A percentile compares a stretch with the other conserved stretches of the same genome.
Evolutionary conservation across 2,329 filamentous ascomycete species (phyloP).

Genomic region (Aspergillus tamarii): DNA sequence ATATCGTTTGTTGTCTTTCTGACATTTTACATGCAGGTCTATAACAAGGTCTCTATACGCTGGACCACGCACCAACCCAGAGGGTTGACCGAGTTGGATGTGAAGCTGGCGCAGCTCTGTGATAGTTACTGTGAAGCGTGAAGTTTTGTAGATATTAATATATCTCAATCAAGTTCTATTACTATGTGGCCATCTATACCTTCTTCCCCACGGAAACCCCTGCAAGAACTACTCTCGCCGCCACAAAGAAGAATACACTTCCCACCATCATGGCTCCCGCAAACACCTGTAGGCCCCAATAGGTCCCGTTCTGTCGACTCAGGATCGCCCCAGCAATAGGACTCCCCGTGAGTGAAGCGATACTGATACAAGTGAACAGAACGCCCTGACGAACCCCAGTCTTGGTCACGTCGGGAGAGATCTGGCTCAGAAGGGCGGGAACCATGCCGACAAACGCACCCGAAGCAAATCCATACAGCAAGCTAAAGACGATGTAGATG

Average conservation of each 20-base stretch:
- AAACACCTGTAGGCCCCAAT: constrained; percentile 66
- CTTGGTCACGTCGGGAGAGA: constrained; percentile 64
- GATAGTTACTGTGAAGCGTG: background rate
- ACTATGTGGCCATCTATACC: background rate
- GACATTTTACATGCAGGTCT: background rate
- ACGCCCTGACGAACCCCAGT: constrained; percentile 69
- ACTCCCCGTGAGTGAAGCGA: constrained; percentile 67
- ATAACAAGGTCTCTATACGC: background rate
- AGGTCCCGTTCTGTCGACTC: constrained; percentile 54
- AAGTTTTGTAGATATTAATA: background rate
- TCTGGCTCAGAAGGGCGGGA: constrained; percentile 69
- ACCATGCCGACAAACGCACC: constrained; percentile 66
- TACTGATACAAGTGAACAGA: constrained; percentile 61
- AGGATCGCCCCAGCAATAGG: constrained; percentile 68
- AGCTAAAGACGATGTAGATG: constrained; percentile 64
- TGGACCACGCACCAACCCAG: background rate
- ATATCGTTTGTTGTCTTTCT: background rate
- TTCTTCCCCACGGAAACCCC: background rate
- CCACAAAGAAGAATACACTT: constrained; percentile 41
- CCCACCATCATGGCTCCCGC: constrained; percentile 57
- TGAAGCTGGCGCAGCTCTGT: background rate
- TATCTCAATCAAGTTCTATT: background rate
- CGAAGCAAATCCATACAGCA: constrained; percentile 68
- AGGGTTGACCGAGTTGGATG: background rate
- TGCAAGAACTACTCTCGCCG: constrained; percentile 17